phyloP scores from a whole-genome alignment of 768 basidiomycete genomes.

The Myochromella boudieri region DNA sequence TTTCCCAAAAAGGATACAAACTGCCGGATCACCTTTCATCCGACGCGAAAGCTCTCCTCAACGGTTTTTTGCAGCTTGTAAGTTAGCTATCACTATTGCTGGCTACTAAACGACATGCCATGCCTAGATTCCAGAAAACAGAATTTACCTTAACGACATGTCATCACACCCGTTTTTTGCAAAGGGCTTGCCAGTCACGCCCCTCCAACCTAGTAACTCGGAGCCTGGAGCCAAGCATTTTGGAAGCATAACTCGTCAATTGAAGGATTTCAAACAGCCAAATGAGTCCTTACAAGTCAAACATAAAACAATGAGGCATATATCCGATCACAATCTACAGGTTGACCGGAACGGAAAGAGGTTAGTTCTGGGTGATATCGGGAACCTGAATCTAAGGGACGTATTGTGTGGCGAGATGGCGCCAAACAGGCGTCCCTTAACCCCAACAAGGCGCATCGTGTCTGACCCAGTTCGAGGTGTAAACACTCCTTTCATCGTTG shows the following conservation, averaged over 20 bases:
- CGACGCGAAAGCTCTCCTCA: constrained; percentile 24
- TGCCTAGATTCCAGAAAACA: constrained; percentile 17
- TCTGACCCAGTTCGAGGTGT: constrained; percentile 27
- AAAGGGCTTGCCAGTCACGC: constrained; percentile 2
- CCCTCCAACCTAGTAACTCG: constrained; percentile 8
- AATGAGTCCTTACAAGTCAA: background rate
- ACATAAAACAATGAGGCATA: constrained; percentile 5
- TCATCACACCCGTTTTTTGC: constrained; percentile 15
- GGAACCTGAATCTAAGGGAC: constrained; percentile 20
- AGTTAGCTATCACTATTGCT: constrained; percentile 3
- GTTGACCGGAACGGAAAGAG: constrained; percentile 3
- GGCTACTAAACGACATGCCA: no score
- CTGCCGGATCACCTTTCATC: constrained; percentile 25
- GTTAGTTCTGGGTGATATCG: constrained; percentile 16
- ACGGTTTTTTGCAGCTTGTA: constrained; percentile 28
- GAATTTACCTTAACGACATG: constrained; percentile 14
- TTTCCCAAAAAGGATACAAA: constrained; percentile 20
- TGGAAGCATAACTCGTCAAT: background rate
- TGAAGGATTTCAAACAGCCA: background rate
- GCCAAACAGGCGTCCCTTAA: constrained; percentile 1
- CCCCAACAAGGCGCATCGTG: constrained; percentile 26
- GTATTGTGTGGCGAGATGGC: constrained; percentile 18
- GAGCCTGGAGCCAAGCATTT: no score
- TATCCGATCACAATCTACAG: constrained; percentile 9
- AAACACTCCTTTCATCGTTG: background rate